Percentiles rank a stretch among this genome's conserved stretches.
These are phyloP conservation scores for Bipolaris victoriae DNA, from an alignment of 2,329 filamentous ascomycete species.

Conservation along the genomic window DNA sequence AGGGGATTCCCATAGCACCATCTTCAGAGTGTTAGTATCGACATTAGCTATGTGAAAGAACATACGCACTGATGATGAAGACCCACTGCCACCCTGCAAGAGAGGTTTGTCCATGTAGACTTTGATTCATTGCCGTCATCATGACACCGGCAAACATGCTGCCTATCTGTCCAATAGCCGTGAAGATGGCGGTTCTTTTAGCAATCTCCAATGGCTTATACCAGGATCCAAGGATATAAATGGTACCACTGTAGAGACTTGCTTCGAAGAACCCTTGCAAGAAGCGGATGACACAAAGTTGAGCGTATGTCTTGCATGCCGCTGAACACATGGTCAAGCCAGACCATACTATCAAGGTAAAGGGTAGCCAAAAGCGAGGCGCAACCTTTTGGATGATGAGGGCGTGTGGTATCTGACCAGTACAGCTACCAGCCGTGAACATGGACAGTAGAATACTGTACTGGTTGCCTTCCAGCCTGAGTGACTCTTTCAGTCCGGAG, in stretches of 20 bases:
- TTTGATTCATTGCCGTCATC: slow-evolving; percentile 43
- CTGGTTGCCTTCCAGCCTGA: slow-evolving; percentile 32
- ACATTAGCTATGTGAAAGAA: fast-evolving
- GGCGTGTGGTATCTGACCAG: slow-evolving; percentile 39
- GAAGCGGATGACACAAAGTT: slow-evolving; percentile 36
- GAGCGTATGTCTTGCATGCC: slow-evolving; percentile 35
- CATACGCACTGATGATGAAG: slow-evolving; percentile 33
- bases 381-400: slow-evolving; percentile 38
- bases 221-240: slow-evolving; percentile 41
- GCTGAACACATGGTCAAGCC: slow-evolving; percentile 39
- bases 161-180: slow-evolving; percentile 37
- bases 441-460: slow-evolving; percentile 39
- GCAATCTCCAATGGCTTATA: slow-evolving; percentile 38
- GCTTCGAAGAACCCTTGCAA: slow-evolving; percentile 39
- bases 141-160: slow-evolving; percentile 43
- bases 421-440: slow-evolving; percentile 38
- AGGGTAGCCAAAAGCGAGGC: slow-evolving; percentile 39
- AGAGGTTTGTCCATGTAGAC: slow-evolving; percentile 27
- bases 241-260: slow-evolving; percentile 38
- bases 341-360: slow-evolving; percentile 38
- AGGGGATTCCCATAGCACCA: slow-evolving; percentile 38
- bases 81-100: slow-evolving; percentile 42
- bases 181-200: slow-evolving; percentile 40
- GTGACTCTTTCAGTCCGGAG: slow-evolving; percentile 35
- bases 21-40: slow-evolving; percentile 24